Evolutionary conservation across 2,329 filamentous ascomycete genomes (phyloP).

Genomic region (Dothideomycetidae sp.): DNA sequence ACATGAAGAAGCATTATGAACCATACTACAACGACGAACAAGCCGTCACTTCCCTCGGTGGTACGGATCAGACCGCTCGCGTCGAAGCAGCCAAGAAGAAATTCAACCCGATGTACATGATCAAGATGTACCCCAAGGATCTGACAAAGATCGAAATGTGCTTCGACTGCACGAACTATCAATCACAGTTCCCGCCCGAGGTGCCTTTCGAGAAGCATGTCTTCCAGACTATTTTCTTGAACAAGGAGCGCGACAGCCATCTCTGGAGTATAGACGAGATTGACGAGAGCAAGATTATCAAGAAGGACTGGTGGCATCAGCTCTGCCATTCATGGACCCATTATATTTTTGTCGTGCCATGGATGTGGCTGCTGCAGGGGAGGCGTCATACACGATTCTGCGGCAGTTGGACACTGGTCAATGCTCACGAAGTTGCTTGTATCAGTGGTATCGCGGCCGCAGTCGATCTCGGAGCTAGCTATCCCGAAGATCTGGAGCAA

Average conservation of each 20-base stretch:
- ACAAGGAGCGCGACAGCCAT: conserved; percentile 39
- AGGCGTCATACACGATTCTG: conserved; percentile 49
- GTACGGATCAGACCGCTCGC: conserved; percentile 28
- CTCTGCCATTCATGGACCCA: conserved; percentile 50
- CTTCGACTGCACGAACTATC: conserved; percentile 64
- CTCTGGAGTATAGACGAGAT: conserved; percentile 49
- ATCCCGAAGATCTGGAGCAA: conserved; percentile 47
- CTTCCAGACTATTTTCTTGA: conserved; percentile 56
- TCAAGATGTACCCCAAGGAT: conserved; percentile 44
- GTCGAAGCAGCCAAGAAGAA: conserved; percentile 34
- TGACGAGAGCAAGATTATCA: conserved; percentile 44
- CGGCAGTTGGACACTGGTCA: conserved; percentile 54
- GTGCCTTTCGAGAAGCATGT: conserved; percentile 46
- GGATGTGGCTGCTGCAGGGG: conserved; percentile 59
- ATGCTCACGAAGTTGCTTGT: conserved; percentile 56
- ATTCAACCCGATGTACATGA: conserved; percentile 53
- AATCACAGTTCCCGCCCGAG: conserved; percentile 50
- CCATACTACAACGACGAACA: conserved; percentile 40
- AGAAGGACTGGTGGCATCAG: conserved; percentile 55
- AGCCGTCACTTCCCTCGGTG: conserved; percentile 29
- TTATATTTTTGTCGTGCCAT: conserved; percentile 51
- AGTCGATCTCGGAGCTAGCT: conserved; percentile 51
- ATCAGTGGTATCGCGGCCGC: conserved; percentile 59
- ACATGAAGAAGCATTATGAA: conserved; percentile 56
- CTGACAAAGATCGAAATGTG: conserved; percentile 45